Evolutionary conservation across 148 eudicot genomes (phyloP).

Genomic region (Cornus kousa): DNA sequence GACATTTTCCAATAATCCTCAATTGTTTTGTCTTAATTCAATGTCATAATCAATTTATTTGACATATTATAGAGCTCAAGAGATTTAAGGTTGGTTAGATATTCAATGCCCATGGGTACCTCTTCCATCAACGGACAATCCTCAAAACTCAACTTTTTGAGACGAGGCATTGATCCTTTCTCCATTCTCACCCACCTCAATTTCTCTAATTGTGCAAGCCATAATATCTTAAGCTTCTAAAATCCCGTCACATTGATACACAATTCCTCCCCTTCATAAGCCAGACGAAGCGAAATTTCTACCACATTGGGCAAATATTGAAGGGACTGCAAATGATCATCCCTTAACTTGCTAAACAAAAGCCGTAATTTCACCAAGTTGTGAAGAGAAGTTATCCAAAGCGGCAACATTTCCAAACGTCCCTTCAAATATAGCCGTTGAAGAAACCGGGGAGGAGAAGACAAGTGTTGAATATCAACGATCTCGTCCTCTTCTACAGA

Average conservation of each 20-base stretch:
- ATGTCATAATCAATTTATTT: neutral
- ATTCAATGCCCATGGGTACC: neutral
- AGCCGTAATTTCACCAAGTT: neutral
- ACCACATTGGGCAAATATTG: neutral
- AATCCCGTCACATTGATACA: neutral
- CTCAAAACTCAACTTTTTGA: neutral
- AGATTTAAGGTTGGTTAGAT: neutral
- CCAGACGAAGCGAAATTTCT: neutral
- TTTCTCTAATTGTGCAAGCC: no score
- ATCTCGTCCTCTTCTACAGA: neutral
- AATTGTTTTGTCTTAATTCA: no score
- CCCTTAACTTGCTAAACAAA: neutral
- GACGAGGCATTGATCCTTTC: neutral
- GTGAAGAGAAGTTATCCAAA: neutral
- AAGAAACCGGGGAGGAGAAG: neutral
- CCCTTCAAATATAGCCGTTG: neutral
- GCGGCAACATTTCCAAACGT: neutral
- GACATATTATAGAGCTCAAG: neutral
- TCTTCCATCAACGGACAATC: neutral
- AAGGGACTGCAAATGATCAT: neutral
- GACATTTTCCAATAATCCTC: neutral
- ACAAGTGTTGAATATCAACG: neutral
- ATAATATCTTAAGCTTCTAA: neutral
- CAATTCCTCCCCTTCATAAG: neutral
- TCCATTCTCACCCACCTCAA: neutral